Evolutionary conservation across 176 grass and related monocot species (phyloP).

Genomic region (Rhipidocladum racemiflorum): DNA sequence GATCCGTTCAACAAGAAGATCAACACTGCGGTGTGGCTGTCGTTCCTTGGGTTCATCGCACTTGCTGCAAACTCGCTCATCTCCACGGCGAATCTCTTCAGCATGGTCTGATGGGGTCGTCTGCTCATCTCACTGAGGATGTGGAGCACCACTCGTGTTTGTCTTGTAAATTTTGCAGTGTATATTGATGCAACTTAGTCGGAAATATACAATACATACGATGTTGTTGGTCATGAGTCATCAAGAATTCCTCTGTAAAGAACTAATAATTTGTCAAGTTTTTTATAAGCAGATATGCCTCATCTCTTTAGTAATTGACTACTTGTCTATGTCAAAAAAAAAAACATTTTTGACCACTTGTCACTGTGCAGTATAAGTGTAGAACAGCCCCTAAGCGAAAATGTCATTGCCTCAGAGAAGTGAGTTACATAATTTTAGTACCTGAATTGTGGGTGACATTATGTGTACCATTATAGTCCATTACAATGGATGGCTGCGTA

Average conservation of each 20-base stretch:
- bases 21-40: slow-evolving; percentile 58
- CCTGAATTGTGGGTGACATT: background rate
- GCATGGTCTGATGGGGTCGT: slow-evolving; percentile 20
- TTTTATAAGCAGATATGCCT: background rate
- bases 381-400: background rate
- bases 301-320: background rate
- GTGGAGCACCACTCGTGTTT: background rate
- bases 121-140: too few species aligned
- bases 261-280: background rate
- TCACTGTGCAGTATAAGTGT: background rate
- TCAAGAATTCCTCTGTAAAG: background rate
- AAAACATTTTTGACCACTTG: background rate
- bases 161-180: slow-evolving; percentile 27
- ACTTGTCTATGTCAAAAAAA: too few species aligned
- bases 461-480: background rate
- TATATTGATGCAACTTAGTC: background rate
- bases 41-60: slow-evolving; percentile 69
- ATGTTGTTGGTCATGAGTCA: background rate
- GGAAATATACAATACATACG: background rate
- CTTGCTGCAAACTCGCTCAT: slow-evolving; percentile 74
- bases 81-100: slow-evolving; percentile 77
- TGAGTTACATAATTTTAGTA: background rate
- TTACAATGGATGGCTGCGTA: background rate
- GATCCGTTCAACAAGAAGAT: slow-evolving; percentile 78
- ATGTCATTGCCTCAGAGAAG: background rate